phyloP scores from a whole-genome alignment of 768 basidiomycete genomes.

The Cytidiella melzeri region DNA sequence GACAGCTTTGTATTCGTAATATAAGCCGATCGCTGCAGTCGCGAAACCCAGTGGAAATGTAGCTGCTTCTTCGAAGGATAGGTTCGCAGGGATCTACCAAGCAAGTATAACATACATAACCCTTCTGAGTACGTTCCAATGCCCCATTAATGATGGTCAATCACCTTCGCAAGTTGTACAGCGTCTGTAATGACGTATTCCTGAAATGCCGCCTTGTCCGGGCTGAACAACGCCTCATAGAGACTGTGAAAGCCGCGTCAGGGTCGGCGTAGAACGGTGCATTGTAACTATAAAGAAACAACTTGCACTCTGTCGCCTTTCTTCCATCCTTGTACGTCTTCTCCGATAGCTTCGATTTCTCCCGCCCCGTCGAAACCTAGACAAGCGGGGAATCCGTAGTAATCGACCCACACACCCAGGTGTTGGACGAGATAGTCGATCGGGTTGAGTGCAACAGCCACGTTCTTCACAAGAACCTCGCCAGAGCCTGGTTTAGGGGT shows the following conservation, averaged over 20 bases:
- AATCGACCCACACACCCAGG: constrained; percentile 10
- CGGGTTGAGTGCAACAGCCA: constrained; percentile 15
- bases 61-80: constrained; percentile 3
- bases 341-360: constrained; percentile 32
- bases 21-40: not conserved
- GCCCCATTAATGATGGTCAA: too few species aligned
- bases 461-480: constrained; percentile 22
- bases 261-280: too few species aligned
- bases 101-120: too few species aligned
- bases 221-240: not conserved
- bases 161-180: not conserved
- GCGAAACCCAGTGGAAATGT: not conserved
- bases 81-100: not conserved
- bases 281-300: too few species aligned
- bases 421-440: not conserved
- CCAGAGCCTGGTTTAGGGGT: constrained; percentile 19
- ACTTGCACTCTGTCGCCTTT: not conserved
- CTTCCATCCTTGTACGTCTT: constrained; percentile 28
- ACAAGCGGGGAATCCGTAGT: constrained; percentile 26
- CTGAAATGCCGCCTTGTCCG: not conserved
- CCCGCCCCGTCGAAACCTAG: constrained; percentile 27
- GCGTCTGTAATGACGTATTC: not conserved
- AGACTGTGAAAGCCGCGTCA: too few species aligned
- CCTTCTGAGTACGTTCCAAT: too few species aligned
- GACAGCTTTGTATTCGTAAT: not conserved